Evolutionary conservation across 305 asterid species (phyloP).

Genomic region (Fraxinus nigra): DNA sequence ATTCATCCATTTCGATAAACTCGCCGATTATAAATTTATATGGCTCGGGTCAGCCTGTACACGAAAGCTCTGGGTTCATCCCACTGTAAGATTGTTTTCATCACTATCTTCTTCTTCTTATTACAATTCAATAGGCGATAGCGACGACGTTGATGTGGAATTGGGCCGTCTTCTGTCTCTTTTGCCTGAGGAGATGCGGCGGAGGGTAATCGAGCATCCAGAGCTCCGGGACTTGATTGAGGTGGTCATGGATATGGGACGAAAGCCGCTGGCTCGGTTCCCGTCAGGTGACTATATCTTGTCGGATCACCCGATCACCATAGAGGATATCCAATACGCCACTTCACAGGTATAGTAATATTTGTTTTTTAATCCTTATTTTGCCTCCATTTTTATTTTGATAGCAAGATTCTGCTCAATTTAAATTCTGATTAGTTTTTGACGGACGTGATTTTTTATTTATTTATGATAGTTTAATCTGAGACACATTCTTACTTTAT

Average conservation of each 20-base stretch:
- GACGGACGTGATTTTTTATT: neutral
- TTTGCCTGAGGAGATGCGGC: constrained; percentile 86
- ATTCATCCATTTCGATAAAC: constrained; percentile 10
- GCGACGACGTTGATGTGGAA: constrained; percentile 62
- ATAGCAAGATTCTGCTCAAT: neutral
- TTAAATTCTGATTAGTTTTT: neutral
- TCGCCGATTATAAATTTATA: neutral
- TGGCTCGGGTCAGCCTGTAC: constrained; percentile 17
- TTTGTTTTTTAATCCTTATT: neutral
- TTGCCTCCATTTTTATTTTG: constrained; percentile 6
- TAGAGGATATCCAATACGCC: constrained; percentile 66
- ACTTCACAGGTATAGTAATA: constrained; percentile 52
- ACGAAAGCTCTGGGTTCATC: constrained; percentile 26
- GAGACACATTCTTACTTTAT: neutral
- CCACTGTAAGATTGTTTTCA: constrained; percentile 13
- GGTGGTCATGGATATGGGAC: constrained; percentile 92
- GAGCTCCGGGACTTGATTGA: constrained; percentile 74
- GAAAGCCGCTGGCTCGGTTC: constrained; percentile 87
- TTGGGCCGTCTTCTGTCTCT: constrained; percentile 59
- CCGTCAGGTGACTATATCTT: constrained; percentile 82
- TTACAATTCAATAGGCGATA: constrained; percentile 23
- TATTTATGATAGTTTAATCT: neutral
- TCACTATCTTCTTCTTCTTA: constrained; percentile 24
- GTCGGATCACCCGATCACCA: constrained; percentile 59
- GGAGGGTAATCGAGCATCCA: constrained; percentile 59